phyloP scores from a whole-genome alignment of 179 eudicot species.

The Gypsophila paniculata region DNA sequence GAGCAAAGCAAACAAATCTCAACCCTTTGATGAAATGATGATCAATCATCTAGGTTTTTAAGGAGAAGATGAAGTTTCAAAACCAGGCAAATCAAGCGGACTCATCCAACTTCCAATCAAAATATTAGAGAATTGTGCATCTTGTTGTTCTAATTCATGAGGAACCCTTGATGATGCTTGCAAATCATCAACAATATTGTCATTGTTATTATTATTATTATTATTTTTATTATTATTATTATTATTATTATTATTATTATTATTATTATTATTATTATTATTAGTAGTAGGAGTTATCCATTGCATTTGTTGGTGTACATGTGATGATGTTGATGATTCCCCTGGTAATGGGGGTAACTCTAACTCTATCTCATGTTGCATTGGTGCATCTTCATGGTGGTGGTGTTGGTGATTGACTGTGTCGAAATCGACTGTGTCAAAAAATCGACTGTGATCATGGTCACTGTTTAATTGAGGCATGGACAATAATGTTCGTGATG shows the following conservation, averaged over 20 bases:
- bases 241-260: slow-evolving; percentile 1
- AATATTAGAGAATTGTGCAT: slow-evolving; percentile 28
- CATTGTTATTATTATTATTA: neutral
- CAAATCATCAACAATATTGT: slow-evolving; percentile 8
- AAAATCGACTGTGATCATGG: slow-evolving; percentile 5
- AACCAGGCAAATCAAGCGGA: slow-evolving; percentile 32
- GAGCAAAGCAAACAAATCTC: slow-evolving; percentile 7
- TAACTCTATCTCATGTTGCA: slow-evolving; percentile 7
- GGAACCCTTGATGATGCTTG: slow-evolving; percentile 17
- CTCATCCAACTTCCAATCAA: slow-evolving; percentile 28
- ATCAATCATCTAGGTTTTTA: slow-evolving; percentile 18
- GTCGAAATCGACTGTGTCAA: slow-evolving; percentile 5
- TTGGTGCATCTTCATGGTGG: slow-evolving; percentile 13
- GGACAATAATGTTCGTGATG: slow-evolving; percentile 16
- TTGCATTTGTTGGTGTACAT: slow-evolving; percentile 16
- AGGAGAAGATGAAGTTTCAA: slow-evolving; percentile 28
- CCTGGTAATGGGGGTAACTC: slow-evolving; percentile 26
- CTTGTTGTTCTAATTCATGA: slow-evolving; percentile 30
- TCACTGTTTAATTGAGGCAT: slow-evolving; percentile 17
- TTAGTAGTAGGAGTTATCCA: slow-evolving; percentile 12
- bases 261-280: slow-evolving; percentile 2
- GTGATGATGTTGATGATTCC: slow-evolving; percentile 10
- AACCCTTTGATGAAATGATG: neutral
- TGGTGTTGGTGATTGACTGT: neutral
- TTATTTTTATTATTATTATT: neutral